phyloP scores from a whole-genome alignment of 169 alveolate genomes.

The Cryptosporidium canis region DNA sequence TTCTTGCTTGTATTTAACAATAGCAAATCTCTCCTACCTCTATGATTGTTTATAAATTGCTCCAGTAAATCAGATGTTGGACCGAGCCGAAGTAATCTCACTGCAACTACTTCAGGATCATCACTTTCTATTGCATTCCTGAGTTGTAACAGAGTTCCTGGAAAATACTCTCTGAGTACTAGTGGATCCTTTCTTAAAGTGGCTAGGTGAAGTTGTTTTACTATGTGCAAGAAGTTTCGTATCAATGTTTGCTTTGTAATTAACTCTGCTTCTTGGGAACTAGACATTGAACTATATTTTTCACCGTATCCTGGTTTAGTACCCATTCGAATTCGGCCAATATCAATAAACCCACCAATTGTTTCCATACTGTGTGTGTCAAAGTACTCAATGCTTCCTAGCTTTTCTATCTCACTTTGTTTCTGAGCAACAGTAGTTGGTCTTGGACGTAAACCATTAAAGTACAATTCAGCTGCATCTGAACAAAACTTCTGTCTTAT shows the following conservation, averaged over 20 bases:
- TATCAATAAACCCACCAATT: neutral
- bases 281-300: neutral
- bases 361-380: neutral
- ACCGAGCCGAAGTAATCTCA: constrained; percentile 20
- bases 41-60: constrained; percentile 29
- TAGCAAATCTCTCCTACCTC: constrained; percentile 32
- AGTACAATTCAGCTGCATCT: constrained; percentile 61
- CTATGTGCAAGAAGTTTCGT: constrained; percentile 45
- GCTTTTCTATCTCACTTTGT: constrained; percentile 16
- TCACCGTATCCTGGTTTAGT: neutral
- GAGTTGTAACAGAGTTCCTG: constrained; percentile 37
- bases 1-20: neutral
- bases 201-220: constrained; percentile 11
- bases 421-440: constrained; percentile 29
- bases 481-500: constrained; percentile 37
- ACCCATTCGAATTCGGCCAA: neutral
- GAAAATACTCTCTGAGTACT: constrained; percentile 40
- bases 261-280: constrained; percentile 51
- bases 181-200: constrained; percentile 48
- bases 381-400: constrained; percentile 31
- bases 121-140: constrained; percentile 51
- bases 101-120: constrained; percentile 54
- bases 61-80: constrained; percentile 36
- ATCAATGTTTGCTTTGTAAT: constrained; percentile 53
- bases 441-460: constrained; percentile 47